Evolutionary conservation across 2,329 filamentous ascomycete species (phyloP), one percentile per base, ranked within the genome.

Genomic region (Parafenestella ontariensis): DNA sequence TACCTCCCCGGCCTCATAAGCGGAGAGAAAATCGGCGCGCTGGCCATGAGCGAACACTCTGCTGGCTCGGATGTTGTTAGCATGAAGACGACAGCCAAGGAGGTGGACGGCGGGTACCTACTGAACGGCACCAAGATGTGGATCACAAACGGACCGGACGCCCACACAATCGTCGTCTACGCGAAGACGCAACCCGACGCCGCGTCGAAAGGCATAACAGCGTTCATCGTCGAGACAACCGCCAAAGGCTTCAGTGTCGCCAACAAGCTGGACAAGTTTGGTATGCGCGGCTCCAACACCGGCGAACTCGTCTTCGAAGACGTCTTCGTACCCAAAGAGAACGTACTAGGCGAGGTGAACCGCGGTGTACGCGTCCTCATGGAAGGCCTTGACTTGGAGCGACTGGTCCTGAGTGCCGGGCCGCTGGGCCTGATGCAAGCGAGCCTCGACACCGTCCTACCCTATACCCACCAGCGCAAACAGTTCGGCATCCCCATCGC

Each of bases 111-210:
- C 31, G 94, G 94, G 24, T 97, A 90, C 75, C 59, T 93, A 18
- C 81, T 99, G 50, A 92, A 93, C 70, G 94, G 93, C 28, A 91
- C 89, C 56, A 97, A 99, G 83, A 97, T 98, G 94, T 99, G 94
- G 94, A 99, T 99, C 74, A 99, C 94, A 58, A 99, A 99, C 77
- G 87, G 94, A 4, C 94, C 94, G 0, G 93, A 98, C 73, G 95
- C 95, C n/a, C 86, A 96, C 75, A 83, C 89, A 37, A 88, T 98
- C 50, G 87, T 99, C 49, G 92, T 99, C n/a, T 99, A 99, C 76
- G 94, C 94, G 49, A 98, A 98, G 82, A 97, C 94, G 1, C 84
- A 88, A 53, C 93, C 93, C 1, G 84, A 88, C 11, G 87, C 85
- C 56, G 92, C 82, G 1, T 91, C 89, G 61, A 96, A 94, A 78